These are phyloP conservation scores for Pythium aristosporum DNA, from an alignment of 352 stramenopile genomes.

Conservation along the genomic window DNA sequence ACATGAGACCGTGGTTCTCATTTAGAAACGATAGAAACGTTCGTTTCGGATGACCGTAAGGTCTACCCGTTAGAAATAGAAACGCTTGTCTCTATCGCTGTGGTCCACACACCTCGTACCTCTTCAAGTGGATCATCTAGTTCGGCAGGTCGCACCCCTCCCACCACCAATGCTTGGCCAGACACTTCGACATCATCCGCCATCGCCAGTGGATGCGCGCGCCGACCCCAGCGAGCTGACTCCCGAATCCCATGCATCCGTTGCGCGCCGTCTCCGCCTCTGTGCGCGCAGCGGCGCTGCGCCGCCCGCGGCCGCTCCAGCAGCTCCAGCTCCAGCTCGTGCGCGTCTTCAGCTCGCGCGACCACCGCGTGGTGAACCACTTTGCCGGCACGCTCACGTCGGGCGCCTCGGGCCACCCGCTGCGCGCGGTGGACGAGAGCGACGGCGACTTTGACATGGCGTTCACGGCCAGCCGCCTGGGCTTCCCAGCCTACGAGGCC, in stretches of 20 bases:
- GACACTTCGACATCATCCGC: conserved; percentile 20
- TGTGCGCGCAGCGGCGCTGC: conserved; percentile 5
- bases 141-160: conserved; percentile 14
- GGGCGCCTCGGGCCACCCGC: conserved; percentile 28
- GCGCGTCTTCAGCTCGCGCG: conserved; percentile 5
- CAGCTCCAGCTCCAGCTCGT: not conserved
- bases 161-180: conserved; percentile 29
- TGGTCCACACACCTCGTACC: conserved; percentile 15
- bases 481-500: conserved; percentile 59
- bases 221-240: no score
- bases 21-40: conserved; percentile 20
- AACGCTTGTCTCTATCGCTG: not conserved
- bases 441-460: conserved; percentile 50
- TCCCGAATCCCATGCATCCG: conserved; percentile 1
- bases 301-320: not conserved
- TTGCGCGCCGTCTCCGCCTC: conserved; percentile 15
- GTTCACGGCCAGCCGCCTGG: conserved; percentile 73
- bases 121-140: conserved; percentile 10
- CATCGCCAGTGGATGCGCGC: conserved; percentile 8
- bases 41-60: no score
- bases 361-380: conserved; percentile 7
- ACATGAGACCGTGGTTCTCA: no score
- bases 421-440: conserved; percentile 16
- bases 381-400: conserved; percentile 26
- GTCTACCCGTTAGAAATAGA: not conserved